Evolutionary conservation across 352 stramenopile genomes (phyloP), one percentile per base, ranked within the genome.

Genomic region (Phytophthora litchii): DNA sequence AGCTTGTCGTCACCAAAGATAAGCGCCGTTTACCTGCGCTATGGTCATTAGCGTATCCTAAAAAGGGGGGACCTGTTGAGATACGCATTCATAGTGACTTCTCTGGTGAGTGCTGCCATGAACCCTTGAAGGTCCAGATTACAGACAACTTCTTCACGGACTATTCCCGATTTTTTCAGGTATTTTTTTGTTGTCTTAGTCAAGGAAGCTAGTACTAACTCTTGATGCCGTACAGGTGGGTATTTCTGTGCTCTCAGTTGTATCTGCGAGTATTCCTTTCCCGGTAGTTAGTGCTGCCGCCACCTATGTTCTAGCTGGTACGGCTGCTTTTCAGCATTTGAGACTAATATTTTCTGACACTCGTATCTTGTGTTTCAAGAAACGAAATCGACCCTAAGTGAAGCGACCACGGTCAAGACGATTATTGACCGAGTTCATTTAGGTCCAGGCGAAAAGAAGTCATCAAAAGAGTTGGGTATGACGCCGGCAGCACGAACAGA

Each of bases 81-180:
- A 11, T 62, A 16, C 54, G 54, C 8, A 21, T 62, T 10, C 44
- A 62, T 29, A 62, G 43, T 31, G 54, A 62, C n/a, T 25, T 61
- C 1, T 48, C 54, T 4, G 54, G 54, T 9, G 20, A 48, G 8
- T 53, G 20, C 14, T 46, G 20, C n/a, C 54, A 61, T 17, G 17
- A 38, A 2, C 43, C 43, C 14, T 19, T 61, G 35, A 5, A 13
- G 17, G 47, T 54, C 5, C 4, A 19, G 2, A 19, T 36, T 13
- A n/a, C 53, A 9, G 35, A 42, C 12, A 29, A 0, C 17, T 50
- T 50, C 8, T 10, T 59, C 31, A 29, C 16, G 16, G 12, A 40
- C 9, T 7, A 60, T 11, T 3, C 14, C 4, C 5, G 14, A 1
- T 40, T 52, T 31, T 27, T 60, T 10, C 29, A 47, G 53, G 53